Evolutionary conservation across 495 filamentous ascomycete species (phyloP).

Genomic region (Gamarada debralockiae): DNA sequence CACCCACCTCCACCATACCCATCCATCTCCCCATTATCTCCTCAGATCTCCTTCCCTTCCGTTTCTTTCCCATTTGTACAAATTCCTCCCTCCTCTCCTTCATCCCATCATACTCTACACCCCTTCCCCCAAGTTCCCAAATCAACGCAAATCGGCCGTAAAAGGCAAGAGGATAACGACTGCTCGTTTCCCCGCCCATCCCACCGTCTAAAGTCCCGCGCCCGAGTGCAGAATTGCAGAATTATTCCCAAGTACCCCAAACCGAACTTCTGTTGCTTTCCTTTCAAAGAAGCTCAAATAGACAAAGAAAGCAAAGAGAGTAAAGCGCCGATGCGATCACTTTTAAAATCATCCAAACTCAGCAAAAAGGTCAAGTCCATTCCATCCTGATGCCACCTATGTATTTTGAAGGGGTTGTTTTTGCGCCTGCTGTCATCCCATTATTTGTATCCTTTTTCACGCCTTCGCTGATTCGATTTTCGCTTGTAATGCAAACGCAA

Average conservation of each 20-base stretch:
- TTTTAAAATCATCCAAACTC: background rate
- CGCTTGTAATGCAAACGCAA: background rate
- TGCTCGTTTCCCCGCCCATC: too few species aligned
- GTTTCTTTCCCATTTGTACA: background rate
- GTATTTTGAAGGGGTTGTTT: background rate
- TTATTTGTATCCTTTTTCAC: background rate
- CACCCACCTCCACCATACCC: too few species aligned
- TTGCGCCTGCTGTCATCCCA: background rate
- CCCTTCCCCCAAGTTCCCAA: background rate
- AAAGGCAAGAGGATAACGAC: background rate
- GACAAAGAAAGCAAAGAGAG: too few species aligned
- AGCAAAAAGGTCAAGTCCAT: background rate
- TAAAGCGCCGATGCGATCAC: background rate
- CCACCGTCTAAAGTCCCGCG: too few species aligned
- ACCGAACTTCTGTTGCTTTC: too few species aligned
- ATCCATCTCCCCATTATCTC: too few species aligned
- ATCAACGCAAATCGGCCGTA: background rate
- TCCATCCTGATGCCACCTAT: slow-evolving; percentile 1
- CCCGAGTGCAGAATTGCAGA: background rate
- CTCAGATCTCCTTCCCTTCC: too few species aligned
- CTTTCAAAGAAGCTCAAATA: too few species aligned
- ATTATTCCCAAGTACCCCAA: too few species aligned
- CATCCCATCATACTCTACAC: background rate
- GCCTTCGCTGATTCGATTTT: background rate
- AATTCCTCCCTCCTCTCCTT: background rate